Conservation (phyloP, 768 basidiomycete genomes). For the Xerocomus potaroensis region DNA sequence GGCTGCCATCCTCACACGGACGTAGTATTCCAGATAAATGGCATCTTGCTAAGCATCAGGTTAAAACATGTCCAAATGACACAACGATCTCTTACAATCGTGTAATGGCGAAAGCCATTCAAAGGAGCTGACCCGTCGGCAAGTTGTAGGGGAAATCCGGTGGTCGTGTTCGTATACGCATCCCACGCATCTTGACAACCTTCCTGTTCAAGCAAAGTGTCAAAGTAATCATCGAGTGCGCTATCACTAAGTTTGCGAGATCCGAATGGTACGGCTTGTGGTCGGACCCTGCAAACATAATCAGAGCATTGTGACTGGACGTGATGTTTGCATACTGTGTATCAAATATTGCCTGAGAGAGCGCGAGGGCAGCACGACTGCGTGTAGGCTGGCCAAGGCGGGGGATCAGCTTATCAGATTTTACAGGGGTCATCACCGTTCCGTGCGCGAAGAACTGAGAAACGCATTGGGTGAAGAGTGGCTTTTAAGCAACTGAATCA, state of each 20-base stretch:
- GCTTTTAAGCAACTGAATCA: neutral
- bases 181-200: neutral
- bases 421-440: neutral
- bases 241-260: neutral
- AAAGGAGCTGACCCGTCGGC: neutral
- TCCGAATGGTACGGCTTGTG: neutral
- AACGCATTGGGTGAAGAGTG: neutral
- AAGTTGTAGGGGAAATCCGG: neutral
- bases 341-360: neutral
- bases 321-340: neutral
- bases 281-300: neutral
- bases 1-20: neutral
- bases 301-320: neutral
- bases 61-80: neutral
- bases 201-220: neutral
- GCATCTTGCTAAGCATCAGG: neutral
- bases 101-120: neutral
- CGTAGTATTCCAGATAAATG: neutral
- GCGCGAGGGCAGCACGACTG: neutral
- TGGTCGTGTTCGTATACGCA: neutral
- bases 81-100: neutral
- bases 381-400: neutral
- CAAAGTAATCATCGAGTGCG: neutral
- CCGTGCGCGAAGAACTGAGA: no score
- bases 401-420: neutral